Evolutionary conservation across 305 asterid genomes (phyloP).

Genomic region (Fraxinus ornus): DNA sequence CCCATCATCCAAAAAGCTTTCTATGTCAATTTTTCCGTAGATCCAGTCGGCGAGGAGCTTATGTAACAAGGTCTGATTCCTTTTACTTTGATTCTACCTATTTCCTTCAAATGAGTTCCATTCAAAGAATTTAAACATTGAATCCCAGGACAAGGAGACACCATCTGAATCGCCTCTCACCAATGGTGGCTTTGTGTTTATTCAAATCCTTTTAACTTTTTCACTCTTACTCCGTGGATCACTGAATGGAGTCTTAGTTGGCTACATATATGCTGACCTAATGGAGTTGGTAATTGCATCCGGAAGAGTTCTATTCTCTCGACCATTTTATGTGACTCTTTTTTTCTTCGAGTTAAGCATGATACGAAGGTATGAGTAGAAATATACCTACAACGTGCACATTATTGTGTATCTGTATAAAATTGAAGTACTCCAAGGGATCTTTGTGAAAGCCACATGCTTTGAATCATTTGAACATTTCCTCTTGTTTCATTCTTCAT

Average conservation of each 20-base stretch:
- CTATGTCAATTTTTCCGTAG: slow-evolving; percentile 55
- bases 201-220: not conserved
- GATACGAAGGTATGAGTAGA: not conserved
- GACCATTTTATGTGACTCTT: not conserved
- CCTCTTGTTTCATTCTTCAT: not conserved
- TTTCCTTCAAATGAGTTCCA: not conserved
- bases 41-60: slow-evolving; percentile 73
- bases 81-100: not conserved
- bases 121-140: not conserved
- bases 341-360: not conserved
- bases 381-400: not conserved
- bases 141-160: not conserved
- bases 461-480: slow-evolving; percentile 16
- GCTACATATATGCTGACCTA: not conserved
- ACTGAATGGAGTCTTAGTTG: not conserved
- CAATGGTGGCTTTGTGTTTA: not conserved
- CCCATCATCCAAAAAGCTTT: slow-evolving; percentile 52
- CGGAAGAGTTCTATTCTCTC: slow-evolving; percentile 12
- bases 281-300: slow-evolving; percentile 4
- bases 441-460: not conserved
- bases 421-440: not conserved
- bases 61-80: slow-evolving; percentile 50
- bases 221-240: not conserved
- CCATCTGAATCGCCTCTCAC: slow-evolving; percentile 8
- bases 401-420: not conserved